Evolutionary conservation across 148 eudicot genomes (phyloP), one percentile per base, ranked within the genome.

Genomic region (Chenopodium suecicum): DNA sequence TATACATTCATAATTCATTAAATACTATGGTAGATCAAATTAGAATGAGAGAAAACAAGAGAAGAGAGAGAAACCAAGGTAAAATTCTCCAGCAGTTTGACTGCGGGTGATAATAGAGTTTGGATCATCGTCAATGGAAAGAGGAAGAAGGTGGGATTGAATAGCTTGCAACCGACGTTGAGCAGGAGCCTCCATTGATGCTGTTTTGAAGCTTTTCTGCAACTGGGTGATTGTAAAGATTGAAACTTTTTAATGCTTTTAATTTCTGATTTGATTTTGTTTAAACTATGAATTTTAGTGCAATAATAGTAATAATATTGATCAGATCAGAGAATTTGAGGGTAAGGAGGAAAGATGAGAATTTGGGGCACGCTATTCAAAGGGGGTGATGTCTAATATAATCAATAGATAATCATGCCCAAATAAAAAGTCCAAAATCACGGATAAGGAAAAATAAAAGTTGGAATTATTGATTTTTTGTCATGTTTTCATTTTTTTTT

Each of bases 21-120:
- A 50, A 50, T 50, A 10, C 54, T 2, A 50, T 50, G 54, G 3
- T 10, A 12, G 13, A 50, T 12, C 14, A 50, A 50, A 9, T 50
- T 50, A 50, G 54, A 50, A 16, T 4, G 46, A 69, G 17, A 41
- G 46, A 41, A 34, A 34, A 34, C 4, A 10, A 6, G 37, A 34
- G 54, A 23, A 0, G 2, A 75, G 13, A 64, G 25, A 76, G 9
- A 37, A 75, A 94, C 97, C 93, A 77, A 85, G 78, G 31, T 75
- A 80, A 72, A 80, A 95, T 78, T 91, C 95, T 56, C 91, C 92
- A 64, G 97, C 89, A 29, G 98, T 95, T 44, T 79, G 82, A 78
- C 85, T 92, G 9, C 75, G 37, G 46, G 74, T 75, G 60, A 95
- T 44, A 80, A 60, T 83, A 20, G 69, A 84, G 74, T 22, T 5